Conservation (phyloP, 352 stramenopile genomes). For the Lagenidium giganteum region DNA sequence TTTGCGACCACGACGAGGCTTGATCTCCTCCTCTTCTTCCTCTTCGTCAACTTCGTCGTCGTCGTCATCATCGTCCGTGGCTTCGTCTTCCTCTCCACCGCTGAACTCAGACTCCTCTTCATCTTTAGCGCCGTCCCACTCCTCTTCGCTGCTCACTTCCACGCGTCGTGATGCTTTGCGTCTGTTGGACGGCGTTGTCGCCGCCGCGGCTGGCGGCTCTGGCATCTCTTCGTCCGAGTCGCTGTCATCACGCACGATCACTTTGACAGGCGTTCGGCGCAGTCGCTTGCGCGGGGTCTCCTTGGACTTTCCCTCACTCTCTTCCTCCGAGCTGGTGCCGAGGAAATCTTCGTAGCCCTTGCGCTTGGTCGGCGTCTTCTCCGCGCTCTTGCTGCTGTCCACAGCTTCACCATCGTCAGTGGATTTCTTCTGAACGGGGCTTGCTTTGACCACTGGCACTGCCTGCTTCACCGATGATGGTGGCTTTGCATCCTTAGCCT, state of each 20-base stretch:
- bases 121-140: constrained; percentile 23
- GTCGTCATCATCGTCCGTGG: constrained; percentile 20
- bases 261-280: constrained; percentile 12
- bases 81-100: constrained; percentile 7
- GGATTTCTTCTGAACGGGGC: no score
- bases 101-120: constrained; percentile 22
- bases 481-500: no score
- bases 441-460: no score
- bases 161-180: no score
- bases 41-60: constrained; percentile 34
- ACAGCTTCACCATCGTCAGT: no score
- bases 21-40: constrained; percentile 21
- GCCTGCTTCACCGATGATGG: no score
- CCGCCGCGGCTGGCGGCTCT: not conserved
- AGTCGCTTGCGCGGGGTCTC: constrained; percentile 1
- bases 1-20: no score
- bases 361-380: constrained; percentile 20
- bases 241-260: constrained; percentile 76
- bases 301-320: constrained; percentile 10
- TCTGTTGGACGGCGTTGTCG: constrained; percentile 3
- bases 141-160: constrained; percentile 48
- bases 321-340: constrained; percentile 45
- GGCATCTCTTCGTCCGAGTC: constrained; percentile 48
- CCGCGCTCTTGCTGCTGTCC: not conserved
- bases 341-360: constrained; percentile 57